These are phyloP conservation scores for Lathyrus sativus DNA, from an alignment of 306 rosid species.

Conservation along the genomic window DNA sequence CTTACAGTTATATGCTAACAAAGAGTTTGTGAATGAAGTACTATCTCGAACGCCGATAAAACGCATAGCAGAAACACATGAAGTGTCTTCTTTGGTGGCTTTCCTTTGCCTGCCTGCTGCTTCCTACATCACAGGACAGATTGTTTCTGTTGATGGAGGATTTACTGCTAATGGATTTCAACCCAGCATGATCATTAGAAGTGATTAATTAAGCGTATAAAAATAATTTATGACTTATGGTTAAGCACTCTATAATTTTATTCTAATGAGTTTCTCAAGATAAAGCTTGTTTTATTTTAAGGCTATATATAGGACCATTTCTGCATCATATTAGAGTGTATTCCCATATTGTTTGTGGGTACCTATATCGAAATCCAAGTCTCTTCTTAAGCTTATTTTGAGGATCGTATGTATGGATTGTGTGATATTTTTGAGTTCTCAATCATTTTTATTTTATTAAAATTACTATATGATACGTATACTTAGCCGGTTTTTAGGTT, in stretches of 20 bases:
- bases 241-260: neutral
- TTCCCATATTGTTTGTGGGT: neutral
- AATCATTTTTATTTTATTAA: no score
- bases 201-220: neutral
- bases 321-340: neutral
- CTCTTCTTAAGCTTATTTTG: no score
- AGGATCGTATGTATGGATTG: no score
- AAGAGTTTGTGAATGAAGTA: conserved; percentile 47
- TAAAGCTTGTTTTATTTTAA: neutral
- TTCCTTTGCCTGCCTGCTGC: conserved; percentile 6
- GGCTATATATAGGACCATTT: neutral
- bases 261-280: neutral
- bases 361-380: neutral
- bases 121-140: conserved; percentile 13
- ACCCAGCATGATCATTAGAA: conserved; percentile 32
- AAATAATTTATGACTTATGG: neutral
- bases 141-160: conserved; percentile 18
- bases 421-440: no score
- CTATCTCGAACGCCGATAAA: conserved; percentile 56
- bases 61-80: conserved; percentile 60
- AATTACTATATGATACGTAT: no score
- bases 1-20: conserved; percentile 54
- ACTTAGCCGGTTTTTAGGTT: no score
- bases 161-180: conserved; percentile 18
- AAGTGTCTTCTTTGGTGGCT: conserved; percentile 12